Percentiles rank a stretch among this genome's conserved stretches.
These are phyloP conservation scores for Phytophthora fragariae DNA, from an alignment of 352 stramenopile species.

Conservation along the genomic window DNA sequence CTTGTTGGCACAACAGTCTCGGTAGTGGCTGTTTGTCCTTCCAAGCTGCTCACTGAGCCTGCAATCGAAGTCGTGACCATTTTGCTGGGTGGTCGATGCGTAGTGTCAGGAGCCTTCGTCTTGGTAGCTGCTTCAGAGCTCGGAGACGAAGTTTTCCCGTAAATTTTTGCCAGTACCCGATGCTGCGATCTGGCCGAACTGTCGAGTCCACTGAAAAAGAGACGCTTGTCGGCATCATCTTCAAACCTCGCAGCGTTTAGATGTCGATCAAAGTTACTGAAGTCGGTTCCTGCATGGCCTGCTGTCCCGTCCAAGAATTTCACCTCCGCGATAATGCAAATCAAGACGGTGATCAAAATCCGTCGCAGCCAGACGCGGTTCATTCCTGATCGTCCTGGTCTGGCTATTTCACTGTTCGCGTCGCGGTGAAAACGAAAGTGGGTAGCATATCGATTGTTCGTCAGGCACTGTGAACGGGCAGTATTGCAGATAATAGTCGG, in stretches of 20 bases:
- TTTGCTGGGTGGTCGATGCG: background rate
- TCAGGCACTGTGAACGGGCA: slow-evolving; percentile 3
- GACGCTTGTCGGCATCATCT: background rate
- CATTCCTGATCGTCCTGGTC: background rate
- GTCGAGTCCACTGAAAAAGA: background rate
- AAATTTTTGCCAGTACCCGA: background rate
- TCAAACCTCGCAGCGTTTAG: background rate
- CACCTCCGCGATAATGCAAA: background rate
- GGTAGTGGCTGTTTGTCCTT: too few species aligned
- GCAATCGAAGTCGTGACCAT: background rate
- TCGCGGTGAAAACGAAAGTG: slow-evolving; percentile 1
- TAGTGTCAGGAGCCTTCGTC: background rate
- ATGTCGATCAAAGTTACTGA: background rate
- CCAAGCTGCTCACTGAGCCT: too few species aligned
- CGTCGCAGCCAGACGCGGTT: background rate
- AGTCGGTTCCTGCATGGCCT: background rate
- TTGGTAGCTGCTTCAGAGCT: background rate
- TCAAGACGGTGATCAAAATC: background rate
- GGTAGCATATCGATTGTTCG: slow-evolving; percentile 1
- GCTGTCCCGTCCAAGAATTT: background rate
- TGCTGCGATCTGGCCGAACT: background rate
- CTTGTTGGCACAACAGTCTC: too few species aligned
- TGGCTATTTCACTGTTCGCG: background rate
- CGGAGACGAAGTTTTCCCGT: background rate
- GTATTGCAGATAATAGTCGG: background rate